phyloP scores from a whole-genome alignment of 345 rosid species.

The Isatis tinctoria region DNA sequence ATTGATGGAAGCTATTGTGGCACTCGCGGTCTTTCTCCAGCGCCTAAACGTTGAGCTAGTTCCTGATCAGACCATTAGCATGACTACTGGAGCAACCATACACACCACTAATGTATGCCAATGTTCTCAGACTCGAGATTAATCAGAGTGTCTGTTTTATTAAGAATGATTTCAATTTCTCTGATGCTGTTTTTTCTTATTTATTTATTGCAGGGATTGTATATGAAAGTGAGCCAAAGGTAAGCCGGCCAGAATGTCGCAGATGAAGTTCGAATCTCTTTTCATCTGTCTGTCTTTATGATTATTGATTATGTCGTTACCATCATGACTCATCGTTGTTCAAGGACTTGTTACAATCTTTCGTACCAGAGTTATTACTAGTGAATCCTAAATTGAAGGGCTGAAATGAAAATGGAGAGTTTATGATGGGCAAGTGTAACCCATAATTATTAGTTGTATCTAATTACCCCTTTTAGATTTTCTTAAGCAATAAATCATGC shows the following conservation, averaged over 20 bases:
- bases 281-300: neutral
- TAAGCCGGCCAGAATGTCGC: neutral
- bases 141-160: neutral
- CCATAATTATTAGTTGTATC: neutral
- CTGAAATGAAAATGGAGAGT: neutral
- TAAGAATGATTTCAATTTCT: neutral
- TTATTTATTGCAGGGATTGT: conserved; percentile 59
- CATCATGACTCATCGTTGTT: neutral
- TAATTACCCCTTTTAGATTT: neutral
- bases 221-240: conserved; percentile 60
- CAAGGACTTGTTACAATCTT: neutral
- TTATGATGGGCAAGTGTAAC: neutral
- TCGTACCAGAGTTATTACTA: neutral
- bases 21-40: conserved; percentile 72
- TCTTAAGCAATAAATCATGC: neutral
- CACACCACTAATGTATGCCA: conserved; percentile 68
- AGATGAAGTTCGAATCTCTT: neutral
- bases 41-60: conserved; percentile 71
- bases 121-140: neutral
- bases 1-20: conserved; percentile 77
- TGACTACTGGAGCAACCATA: conserved; percentile 97
- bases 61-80: conserved; percentile 78
- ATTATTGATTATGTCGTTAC: neutral
- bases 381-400: neutral
- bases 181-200: neutral